A percentile compares a stretch with the other conserved stretches of the same genome.
Conservation (phyloP, 176 grass and related monocot genomes). For the Melocanna baccifera region DNA sequence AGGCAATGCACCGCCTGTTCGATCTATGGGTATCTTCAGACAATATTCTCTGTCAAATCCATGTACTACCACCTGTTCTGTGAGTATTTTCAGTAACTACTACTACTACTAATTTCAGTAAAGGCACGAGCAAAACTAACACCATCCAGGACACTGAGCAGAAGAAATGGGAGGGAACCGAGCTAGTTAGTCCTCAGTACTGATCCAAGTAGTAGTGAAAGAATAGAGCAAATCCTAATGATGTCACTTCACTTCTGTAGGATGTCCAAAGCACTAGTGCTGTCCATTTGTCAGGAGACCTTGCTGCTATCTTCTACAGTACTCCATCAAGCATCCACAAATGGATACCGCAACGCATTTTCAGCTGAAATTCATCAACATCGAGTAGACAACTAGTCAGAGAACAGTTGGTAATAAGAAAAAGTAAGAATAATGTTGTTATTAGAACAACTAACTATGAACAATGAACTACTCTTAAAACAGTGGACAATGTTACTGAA, state of each 20-base stretch:
- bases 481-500: not conserved
- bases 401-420: no score
- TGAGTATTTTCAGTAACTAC: not conserved
- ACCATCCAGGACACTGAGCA: not conserved
- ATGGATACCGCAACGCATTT: no score
- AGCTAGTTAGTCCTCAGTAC: not conserved
- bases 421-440: not conserved
- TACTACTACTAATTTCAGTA: not conserved
- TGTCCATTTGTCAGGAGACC: not conserved
- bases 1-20: not conserved
- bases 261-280: not conserved
- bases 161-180: slow-evolving; percentile 5
- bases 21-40: not conserved
- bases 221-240: not conserved
- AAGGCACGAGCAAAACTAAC: not conserved
- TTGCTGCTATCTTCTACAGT: no score
- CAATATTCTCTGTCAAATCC: not conserved
- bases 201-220: slow-evolving; percentile 3
- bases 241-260: not conserved
- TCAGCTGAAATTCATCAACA: no score
- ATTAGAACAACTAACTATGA: not conserved
- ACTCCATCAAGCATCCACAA: no score
- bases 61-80: not conserved
- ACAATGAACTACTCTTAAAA: not conserved
- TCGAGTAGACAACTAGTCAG: no score